These are phyloP conservation scores for Candida cerambycidarum DNA, from an alignment of 805 yeast species.

Conservation along the genomic window DNA sequence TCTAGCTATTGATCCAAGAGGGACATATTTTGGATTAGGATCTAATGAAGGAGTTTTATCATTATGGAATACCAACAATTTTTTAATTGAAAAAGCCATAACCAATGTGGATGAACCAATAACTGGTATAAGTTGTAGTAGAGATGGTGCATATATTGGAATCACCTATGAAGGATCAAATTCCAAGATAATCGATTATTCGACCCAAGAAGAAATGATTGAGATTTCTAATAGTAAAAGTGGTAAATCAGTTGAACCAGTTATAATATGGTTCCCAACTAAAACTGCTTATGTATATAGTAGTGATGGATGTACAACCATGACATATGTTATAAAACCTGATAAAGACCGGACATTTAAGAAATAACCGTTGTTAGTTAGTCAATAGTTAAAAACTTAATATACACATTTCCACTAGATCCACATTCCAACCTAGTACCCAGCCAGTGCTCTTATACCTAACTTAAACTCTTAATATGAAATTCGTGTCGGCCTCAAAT, in stretches of 20 bases:
- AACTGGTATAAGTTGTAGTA: slow-evolving; percentile 35
- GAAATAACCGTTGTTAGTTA: neutral
- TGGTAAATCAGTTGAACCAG: slow-evolving; percentile 28
- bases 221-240: slow-evolving; percentile 29
- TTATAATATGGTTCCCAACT: slow-evolving; percentile 36
- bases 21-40: slow-evolving; percentile 51
- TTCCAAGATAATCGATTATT: slow-evolving; percentile 39
- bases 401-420: no score
- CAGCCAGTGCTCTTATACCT: neutral
- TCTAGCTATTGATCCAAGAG: slow-evolving; percentile 52
- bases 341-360: neutral
- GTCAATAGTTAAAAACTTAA: neutral
- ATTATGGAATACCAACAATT: slow-evolving; percentile 45
- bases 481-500: neutral
- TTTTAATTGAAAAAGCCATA: slow-evolving; percentile 37
- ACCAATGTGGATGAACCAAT: slow-evolving; percentile 46
- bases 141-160: slow-evolving; percentile 48
- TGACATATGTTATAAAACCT: slow-evolving; percentile 22
- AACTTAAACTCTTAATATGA: neutral
- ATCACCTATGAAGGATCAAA: slow-evolving; percentile 46
- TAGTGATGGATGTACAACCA: slow-evolving; percentile 29
- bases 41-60: slow-evolving; percentile 58
- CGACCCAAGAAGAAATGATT: slow-evolving; percentile 26
- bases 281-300: slow-evolving; percentile 31
- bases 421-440: no score